These are phyloP conservation scores for Paramecium tetraurelia DNA, from an alignment of 73 alveolate genomes.

Conservation along the genomic window DNA sequence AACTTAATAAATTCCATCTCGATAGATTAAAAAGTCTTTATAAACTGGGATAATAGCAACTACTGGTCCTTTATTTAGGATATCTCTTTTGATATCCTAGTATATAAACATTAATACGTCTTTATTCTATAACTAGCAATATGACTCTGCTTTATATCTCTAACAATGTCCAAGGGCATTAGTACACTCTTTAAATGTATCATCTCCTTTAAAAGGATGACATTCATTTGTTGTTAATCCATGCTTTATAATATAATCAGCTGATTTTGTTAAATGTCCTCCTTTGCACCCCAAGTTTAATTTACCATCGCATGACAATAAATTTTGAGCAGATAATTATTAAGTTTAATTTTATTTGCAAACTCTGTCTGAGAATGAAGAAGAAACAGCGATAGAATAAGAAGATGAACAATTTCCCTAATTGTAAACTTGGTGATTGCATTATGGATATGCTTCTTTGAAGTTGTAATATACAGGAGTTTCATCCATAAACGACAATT, in stretches of 20 bases:
- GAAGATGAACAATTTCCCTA: slow-evolving; percentile 42
- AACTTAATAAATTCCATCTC: slow-evolving; percentile 65
- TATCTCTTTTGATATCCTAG: slow-evolving; percentile 84
- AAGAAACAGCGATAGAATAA: slow-evolving; percentile 3
- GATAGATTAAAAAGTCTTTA: slow-evolving; percentile 84
- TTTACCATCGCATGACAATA: slow-evolving; percentile 68
- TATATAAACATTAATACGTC: slow-evolving; percentile 46
- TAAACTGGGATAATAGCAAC: slow-evolving; percentile 73
- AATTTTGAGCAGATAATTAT: slow-evolving; percentile 66
- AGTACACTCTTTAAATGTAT: background rate
- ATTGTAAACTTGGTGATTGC: background rate
- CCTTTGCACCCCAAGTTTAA: slow-evolving; percentile 73
- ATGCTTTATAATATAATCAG: slow-evolving; percentile 53
- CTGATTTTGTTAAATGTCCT: slow-evolving; percentile 70
- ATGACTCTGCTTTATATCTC: background rate
- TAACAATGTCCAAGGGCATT: background rate
- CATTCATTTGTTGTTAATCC: background rate
- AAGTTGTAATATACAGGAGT: background rate
- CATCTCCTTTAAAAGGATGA: slow-evolving; percentile 41
- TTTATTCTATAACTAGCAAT: background rate
- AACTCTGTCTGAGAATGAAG: slow-evolving; percentile 29
- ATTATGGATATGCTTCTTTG: background rate
- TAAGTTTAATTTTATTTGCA: slow-evolving; percentile 45
- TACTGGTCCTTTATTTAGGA: slow-evolving; percentile 84
- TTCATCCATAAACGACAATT: background rate